These are phyloP conservation scores for Teratosphaeriaceae sp. DNA, from an alignment of 2,329 filamentous ascomycete genomes.

Conservation along the genomic window DNA sequence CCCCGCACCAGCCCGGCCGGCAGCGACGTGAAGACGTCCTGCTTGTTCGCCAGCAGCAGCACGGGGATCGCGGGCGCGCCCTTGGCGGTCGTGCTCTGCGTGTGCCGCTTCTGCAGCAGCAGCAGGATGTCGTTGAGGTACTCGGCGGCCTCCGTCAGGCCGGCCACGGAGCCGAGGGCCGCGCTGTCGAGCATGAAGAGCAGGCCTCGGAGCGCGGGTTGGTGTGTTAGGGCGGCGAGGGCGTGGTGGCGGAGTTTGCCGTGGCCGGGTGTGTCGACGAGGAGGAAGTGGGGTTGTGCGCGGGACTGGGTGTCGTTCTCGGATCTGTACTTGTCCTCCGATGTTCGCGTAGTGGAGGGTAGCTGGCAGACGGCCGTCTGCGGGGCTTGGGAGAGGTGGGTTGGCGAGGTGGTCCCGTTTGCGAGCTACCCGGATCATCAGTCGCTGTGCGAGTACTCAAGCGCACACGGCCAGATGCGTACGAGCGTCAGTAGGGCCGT, in stretches of 20 bases:
- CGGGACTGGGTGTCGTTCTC: constrained; percentile 54
- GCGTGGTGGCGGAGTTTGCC: constrained; percentile 79
- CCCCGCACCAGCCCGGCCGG: constrained; percentile 69
- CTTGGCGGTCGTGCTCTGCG: constrained; percentile 50
- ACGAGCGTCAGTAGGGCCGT: constrained; percentile 79
- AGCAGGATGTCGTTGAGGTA: constrained; percentile 91
- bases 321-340: constrained; percentile 59
- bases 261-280: constrained; percentile 90
- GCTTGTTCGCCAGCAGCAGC: constrained; percentile 87
- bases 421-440: constrained; percentile 40
- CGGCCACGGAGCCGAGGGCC: constrained; percentile 30
- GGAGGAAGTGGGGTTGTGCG: constrained; percentile 60
- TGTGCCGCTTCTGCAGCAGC: constrained; percentile 66
- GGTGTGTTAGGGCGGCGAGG: constrained; percentile 44
- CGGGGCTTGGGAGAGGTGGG: constrained; percentile 58
- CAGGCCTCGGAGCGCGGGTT: constrained; percentile 58
- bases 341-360: constrained; percentile 45
- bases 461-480: constrained; percentile 12
- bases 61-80: constrained; percentile 59
- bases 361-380: constrained; percentile 51
- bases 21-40: constrained; percentile 88
- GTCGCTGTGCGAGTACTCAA: background rate
- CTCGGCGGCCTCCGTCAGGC: constrained; percentile 64
- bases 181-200: constrained; percentile 82
- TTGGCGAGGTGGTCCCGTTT: constrained; percentile 48